Conservation (phyloP, 2,329 filamentous ascomycete species). For the Teratosphaeria epicoccoides region DNA sequence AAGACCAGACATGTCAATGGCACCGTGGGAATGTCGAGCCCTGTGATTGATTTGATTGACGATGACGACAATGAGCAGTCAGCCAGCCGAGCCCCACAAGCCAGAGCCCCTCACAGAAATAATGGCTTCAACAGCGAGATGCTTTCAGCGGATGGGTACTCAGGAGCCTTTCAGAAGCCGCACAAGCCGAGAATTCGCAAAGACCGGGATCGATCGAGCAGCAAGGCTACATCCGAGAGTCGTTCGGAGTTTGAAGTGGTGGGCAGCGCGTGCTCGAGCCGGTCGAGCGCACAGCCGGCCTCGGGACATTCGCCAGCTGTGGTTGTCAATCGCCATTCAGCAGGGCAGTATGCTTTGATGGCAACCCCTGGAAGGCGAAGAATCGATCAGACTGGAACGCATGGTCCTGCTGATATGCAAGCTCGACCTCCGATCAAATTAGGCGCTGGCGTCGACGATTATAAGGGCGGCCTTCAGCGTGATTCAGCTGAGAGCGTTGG, state of each 20-base stretch:
- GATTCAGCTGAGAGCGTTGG: background rate
- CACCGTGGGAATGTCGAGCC: background rate
- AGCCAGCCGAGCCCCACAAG: background rate
- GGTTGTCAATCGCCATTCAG: background rate
- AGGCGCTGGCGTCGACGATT: background rate
- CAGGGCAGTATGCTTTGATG: background rate
- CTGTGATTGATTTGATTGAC: constrained; percentile 2
- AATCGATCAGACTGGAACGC: background rate
- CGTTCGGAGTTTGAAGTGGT: background rate
- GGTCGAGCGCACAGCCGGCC: background rate
- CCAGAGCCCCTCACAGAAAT: background rate
- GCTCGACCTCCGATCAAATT: background rate
- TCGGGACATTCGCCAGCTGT: background rate
- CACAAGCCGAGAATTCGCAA: background rate
- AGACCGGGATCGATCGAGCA: background rate
- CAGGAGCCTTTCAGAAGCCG: background rate
- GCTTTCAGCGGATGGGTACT: background rate
- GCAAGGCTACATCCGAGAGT: background rate
- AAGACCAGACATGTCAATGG: background rate
- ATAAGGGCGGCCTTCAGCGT: background rate
- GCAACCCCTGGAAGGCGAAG: background rate
- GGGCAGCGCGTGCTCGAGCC: too few species aligned
- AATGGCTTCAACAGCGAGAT: background rate
- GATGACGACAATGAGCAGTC: background rate
- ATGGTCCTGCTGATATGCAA: background rate